Percentiles rank a stretch among this genome's conserved stretches.
Conservation (phyloP, 176 grass and related monocot species). For the Carex pumila region DNA sequence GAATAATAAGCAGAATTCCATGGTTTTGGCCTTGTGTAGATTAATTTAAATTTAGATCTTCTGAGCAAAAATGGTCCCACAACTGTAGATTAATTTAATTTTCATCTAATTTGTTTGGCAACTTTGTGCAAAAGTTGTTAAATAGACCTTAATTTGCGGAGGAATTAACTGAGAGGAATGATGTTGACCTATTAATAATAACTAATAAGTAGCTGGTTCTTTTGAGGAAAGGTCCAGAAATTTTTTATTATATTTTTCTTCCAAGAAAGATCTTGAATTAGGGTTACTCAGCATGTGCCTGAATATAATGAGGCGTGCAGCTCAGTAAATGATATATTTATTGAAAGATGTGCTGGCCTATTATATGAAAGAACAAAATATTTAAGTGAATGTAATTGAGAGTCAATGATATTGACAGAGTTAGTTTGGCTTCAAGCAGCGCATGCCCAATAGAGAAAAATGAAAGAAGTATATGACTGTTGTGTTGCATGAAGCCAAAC, state of each 20-base stretch:
- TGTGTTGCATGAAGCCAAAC: too few relatives aligned
- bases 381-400: background rate
- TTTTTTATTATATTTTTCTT: background rate
- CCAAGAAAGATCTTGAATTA: background rate
- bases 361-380: background rate
- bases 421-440: too few relatives aligned
- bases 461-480: too few relatives aligned
- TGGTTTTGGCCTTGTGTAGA: background rate
- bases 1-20: background rate
- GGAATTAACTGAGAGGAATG: background rate
- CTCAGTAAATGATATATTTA: background rate
- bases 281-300: background rate
- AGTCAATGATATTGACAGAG: too few relatives aligned
- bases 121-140: background rate
- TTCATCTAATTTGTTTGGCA: background rate
- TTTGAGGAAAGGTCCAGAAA: background rate
- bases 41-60: too few relatives aligned
- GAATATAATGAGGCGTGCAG: background rate
- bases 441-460: too few relatives aligned
- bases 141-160: conserved; percentile 10
- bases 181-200: background rate
- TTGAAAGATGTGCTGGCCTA: background rate
- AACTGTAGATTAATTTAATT: background rate
- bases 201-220: background rate
- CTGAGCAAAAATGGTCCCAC: background rate